A percentile compares a stretch with the other conserved stretches of the same genome.
phyloP scores from a whole-genome alignment of 192 early-diverging fungal genomes.

The Podila horticola region DNA sequence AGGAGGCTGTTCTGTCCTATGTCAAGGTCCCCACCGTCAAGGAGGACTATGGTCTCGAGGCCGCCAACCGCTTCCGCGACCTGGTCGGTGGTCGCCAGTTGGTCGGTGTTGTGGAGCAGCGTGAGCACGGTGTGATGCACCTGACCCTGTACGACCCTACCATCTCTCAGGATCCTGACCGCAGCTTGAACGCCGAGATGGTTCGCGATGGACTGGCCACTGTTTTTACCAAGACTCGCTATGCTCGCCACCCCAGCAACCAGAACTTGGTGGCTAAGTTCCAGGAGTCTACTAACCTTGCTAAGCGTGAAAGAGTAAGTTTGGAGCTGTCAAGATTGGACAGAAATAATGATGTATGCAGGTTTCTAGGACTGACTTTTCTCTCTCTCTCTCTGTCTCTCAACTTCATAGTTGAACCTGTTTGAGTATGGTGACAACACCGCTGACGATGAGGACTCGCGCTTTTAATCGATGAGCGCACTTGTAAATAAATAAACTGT shows the following conservation, averaged over 20 bases:
- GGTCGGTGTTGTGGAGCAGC: slow-evolving; percentile 80
- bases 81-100: slow-evolving; percentile 69
- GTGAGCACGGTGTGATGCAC: slow-evolving; percentile 63
- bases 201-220: slow-evolving; percentile 71
- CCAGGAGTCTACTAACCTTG: slow-evolving; percentile 70
- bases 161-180: slow-evolving; percentile 67
- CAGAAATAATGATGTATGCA: too few species aligned
- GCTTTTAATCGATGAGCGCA: slow-evolving; percentile 18
- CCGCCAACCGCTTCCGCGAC: slow-evolving; percentile 76
- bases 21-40: slow-evolving; percentile 68
- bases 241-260: slow-evolving; percentile 59
- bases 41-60: slow-evolving; percentile 82
- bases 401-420: slow-evolving; percentile 55
- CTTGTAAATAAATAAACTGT: not conserved
- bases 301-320: slow-evolving; percentile 74
- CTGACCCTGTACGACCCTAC: slow-evolving; percentile 75
- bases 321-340: not conserved
- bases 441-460: slow-evolving; percentile 51
- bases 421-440: slow-evolving; percentile 72
- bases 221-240: slow-evolving; percentile 59
- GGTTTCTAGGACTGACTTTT: not conserved
- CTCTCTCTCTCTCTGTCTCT: not conserved
- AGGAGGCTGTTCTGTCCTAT: slow-evolving; percentile 88
- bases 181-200: slow-evolving; percentile 75
- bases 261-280: slow-evolving; percentile 68